Conservation (phyloP, 306 rosid genomes). For the Astragalus membranaceus region DNA sequence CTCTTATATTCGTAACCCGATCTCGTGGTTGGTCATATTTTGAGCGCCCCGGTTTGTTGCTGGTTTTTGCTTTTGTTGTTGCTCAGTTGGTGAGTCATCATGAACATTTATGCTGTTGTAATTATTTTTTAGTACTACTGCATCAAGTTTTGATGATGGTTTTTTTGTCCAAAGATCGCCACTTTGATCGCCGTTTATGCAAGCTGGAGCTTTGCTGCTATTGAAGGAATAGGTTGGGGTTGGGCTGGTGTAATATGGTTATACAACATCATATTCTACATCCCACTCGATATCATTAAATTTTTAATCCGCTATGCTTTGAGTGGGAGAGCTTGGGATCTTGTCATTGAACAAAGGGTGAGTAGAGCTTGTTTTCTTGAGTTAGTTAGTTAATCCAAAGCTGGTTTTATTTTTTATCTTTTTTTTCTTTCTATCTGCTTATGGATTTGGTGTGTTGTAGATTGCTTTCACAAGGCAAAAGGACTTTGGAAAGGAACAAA, state of each 20-base stretch:
- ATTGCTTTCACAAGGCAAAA: conserved; percentile 98
- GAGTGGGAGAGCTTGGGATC: conserved; percentile 99
- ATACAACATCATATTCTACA: conserved; percentile 72
- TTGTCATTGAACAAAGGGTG: conserved; percentile 96
- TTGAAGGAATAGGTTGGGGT: conserved; percentile 99
- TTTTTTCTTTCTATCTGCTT: not conserved
- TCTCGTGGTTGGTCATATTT: conserved; percentile 95
- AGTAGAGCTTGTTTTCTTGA: conserved; percentile 19
- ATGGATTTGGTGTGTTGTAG: conserved; percentile 35
- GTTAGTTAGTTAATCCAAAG: not conserved
- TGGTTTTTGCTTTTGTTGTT: conserved; percentile 62
- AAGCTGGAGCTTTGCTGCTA: conserved; percentile 89
- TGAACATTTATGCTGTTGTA: not conserved
- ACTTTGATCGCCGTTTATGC: conserved; percentile 94
- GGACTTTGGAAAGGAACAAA: conserved; percentile 95
- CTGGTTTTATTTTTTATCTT: not conserved
- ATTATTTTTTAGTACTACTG: not conserved
- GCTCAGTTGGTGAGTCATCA: conserved; percentile 81
- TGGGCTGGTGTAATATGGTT: conserved; percentile 99
- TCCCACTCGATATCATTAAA: conserved; percentile 86
- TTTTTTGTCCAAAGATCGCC: conserved; percentile 60
- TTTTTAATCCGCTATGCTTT: conserved; percentile 79
- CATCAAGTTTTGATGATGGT: conserved; percentile 1
- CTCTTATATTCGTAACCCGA: conserved; percentile 91
- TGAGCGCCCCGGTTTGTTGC: conserved; percentile 84